A percentile compares a stretch with the other conserved stretches of the same genome.
Evolutionary conservation across 1,139 yeast genomes (phyloP).

Genomic region (Suhomyces wounanorum): DNA sequence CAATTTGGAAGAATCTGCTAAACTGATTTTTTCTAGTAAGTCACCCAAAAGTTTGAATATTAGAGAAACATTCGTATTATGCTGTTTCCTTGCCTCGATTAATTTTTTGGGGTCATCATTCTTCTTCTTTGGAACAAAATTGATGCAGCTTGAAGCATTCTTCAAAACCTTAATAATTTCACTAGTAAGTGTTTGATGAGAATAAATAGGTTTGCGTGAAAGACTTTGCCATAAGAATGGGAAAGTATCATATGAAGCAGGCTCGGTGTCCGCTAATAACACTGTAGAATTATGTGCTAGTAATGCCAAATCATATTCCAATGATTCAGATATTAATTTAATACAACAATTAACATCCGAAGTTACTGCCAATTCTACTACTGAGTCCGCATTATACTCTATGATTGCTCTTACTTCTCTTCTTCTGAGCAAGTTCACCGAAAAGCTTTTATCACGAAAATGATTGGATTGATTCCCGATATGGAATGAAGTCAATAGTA

Average conservation of each 20-base stretch:
- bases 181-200: slow-evolving; percentile 41
- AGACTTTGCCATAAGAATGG: slow-evolving; percentile 51
- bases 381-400: slow-evolving; percentile 29
- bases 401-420: slow-evolving; percentile 40
- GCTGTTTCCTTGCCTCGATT: slow-evolving; percentile 30
- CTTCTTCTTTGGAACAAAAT: slow-evolving; percentile 30
- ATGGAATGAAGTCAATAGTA: slow-evolving; percentile 20
- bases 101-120: slow-evolving; percentile 23
- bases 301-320: slow-evolving; percentile 58
- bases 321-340: slow-evolving; percentile 46
- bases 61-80: slow-evolving; percentile 32
- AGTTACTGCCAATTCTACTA: slow-evolving; percentile 28
- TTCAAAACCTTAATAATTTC: slow-evolving; percentile 45
- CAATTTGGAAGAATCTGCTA: slow-evolving; percentile 47
- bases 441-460: slow-evolving; percentile 20
- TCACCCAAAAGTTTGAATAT: slow-evolving; percentile 26
- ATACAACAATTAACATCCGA: slow-evolving; percentile 23
- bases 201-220: slow-evolving; percentile 37
- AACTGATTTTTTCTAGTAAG: slow-evolving; percentile 37
- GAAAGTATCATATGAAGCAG: slow-evolving; percentile 47
- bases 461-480: slow-evolving; percentile 18
- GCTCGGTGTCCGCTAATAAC: slow-evolving; percentile 39
- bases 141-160: slow-evolving; percentile 44
- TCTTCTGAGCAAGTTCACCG: slow-evolving; percentile 27
- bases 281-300: slow-evolving; percentile 55